Conservation (phyloP, 2,329 filamentous ascomycete species). For the Colletotrichum simmondsii region DNA sequence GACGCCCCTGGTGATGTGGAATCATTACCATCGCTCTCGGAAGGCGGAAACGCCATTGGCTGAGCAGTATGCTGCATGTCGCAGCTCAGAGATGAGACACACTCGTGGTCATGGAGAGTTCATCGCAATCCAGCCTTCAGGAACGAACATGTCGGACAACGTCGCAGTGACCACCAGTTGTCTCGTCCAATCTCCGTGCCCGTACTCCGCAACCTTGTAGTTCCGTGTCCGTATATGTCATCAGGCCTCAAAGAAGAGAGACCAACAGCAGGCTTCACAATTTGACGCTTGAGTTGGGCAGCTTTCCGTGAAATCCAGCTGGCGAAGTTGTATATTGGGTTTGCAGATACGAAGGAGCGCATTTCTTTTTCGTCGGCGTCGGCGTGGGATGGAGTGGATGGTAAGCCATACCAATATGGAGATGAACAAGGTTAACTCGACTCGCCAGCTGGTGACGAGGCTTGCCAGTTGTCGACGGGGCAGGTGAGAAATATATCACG, state of each 20-base stretch:
- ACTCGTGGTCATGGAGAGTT: slow-evolving; percentile 10
- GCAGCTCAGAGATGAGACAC: slow-evolving; percentile 24
- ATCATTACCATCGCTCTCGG: slow-evolving; percentile 13
- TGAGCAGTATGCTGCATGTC: slow-evolving; percentile 23
- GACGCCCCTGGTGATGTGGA: slow-evolving; percentile 25
- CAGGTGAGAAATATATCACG: not conserved
- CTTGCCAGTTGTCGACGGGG: not conserved
- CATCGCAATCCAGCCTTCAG: slow-evolving; percentile 1
- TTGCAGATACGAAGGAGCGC: slow-evolving; percentile 13
- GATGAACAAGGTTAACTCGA: not conserved
- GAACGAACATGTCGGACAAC: slow-evolving; percentile 1
- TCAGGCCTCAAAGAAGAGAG: not conserved
- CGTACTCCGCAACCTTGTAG: not conserved
- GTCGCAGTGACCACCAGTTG: slow-evolving; percentile 1
- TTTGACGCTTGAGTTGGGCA: not conserved
- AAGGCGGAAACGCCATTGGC: slow-evolving; percentile 17
- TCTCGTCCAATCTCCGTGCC: not conserved
- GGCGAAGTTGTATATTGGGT: not conserved
- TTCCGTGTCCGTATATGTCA: not conserved
- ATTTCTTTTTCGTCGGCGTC: slow-evolving; percentile 8
- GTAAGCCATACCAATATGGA: not conserved
- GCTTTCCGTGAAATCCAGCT: not conserved
- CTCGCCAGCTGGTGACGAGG: not conserved
- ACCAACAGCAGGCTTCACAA: not conserved
- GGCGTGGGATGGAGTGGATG: not conserved